These are phyloP conservation scores for Lachnellula willkommii DNA, from an alignment of 2,329 filamentous ascomycete species.

Conservation along the genomic window DNA sequence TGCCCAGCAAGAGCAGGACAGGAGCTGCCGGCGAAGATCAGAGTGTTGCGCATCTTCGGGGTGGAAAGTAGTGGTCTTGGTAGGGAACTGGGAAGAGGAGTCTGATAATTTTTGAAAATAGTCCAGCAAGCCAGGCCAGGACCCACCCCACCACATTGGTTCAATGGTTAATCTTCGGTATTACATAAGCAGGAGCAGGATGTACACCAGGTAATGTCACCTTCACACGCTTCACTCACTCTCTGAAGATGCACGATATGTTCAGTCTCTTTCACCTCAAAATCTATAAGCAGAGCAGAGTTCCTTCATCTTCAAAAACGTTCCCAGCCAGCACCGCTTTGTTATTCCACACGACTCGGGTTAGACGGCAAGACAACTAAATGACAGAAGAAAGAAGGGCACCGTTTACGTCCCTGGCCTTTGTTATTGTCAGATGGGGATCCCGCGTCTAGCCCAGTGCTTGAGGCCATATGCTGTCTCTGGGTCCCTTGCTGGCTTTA, in stretches of 20 bases:
- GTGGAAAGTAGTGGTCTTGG: not conserved
- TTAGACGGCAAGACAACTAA: too few species aligned
- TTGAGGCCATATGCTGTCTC: constrained; percentile 48
- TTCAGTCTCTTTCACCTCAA: too few species aligned
- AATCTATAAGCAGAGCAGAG: too few species aligned
- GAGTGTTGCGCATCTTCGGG: constrained; percentile 54
- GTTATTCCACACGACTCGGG: too few species aligned
- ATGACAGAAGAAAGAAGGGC: too few species aligned
- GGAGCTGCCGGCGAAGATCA: constrained; percentile 64
- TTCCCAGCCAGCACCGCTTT: too few species aligned
- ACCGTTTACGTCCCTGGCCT: not conserved
- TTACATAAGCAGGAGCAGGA: too few species aligned
- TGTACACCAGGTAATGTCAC: too few species aligned
- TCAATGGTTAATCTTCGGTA: too few species aligned
- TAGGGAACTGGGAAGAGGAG: constrained; percentile 6
- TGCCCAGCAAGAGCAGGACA: constrained; percentile 59
- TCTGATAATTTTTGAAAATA: not conserved
- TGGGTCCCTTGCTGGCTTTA: constrained; percentile 37
- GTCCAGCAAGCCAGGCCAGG: not conserved
- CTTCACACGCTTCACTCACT: too few species aligned
- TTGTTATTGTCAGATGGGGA: constrained; percentile 45
- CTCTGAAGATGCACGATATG: not conserved
- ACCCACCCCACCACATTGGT: too few species aligned
- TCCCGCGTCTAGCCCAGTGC: constrained; percentile 49
- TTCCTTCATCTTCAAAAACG: too few species aligned